Base-by-base conservation (phyloP, 768 basidiomycete species). In the Termitomyces sp. region DNA sequence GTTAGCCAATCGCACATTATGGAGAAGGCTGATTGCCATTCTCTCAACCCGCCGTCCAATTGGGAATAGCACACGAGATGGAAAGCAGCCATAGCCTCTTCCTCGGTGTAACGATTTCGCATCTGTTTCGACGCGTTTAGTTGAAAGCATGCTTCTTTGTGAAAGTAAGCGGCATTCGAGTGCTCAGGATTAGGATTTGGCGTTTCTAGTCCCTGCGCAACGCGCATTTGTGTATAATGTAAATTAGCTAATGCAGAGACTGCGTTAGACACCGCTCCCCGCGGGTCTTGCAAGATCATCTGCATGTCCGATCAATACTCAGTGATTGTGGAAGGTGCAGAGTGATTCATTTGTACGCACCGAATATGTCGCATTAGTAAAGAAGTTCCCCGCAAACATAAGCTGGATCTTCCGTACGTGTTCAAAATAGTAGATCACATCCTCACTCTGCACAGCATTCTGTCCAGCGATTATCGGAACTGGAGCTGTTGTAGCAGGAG, bases 1-100 rank as follows among this genome's bases (percentile, higher is more conserved):
- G 75, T 77, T 50, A 93, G 76, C 92, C 92, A 94, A 61, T 92
- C 89, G 66, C 83, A 83, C 50, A 91, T 86, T 25, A 92, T 80
- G 43, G 81, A 78, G 67, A 94, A 84, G 64, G 88, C 84, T 6
- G 78, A 75, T 62, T 82, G 82, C 92, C 92, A 94, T 66, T 87
- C 84, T 17, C 80, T 82, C 56, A 77, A 74, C 40, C 89, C 86
- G 57, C 88, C 88, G 2, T 85, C 86, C 69, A 92, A 75, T 61
- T 89, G 78, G 48, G 87, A 88, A 72, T 86, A 91, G 67, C 81
- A 84, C 61, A 92, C 80, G 63, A 94, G 82, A 71, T 91, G 90
- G 47, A 92, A 69, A 5, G 92, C 90, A 4, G 92, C 91, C 64
- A 88, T 80, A 10, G 89, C 92, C 66, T 93, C 90, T 52, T 78